These are phyloP conservation scores for Xylaria sp. DNA, from an alignment of 2,329 filamentous ascomycete species.

Conservation along the genomic window DNA sequence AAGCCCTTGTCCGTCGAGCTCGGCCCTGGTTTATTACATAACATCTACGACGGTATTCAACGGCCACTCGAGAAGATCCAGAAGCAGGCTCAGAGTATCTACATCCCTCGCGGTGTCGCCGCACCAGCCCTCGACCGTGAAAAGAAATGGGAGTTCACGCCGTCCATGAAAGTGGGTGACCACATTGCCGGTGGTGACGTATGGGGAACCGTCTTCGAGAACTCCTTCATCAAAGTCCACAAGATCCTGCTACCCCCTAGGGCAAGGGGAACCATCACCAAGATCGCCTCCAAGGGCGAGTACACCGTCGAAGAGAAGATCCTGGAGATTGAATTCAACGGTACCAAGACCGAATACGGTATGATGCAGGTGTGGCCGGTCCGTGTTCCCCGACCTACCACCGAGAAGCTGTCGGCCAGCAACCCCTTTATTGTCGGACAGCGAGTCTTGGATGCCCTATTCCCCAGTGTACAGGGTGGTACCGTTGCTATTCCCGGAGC, in stretches of 20 bases:
- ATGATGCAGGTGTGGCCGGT: conserved; percentile 99
- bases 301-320: conserved; percentile 96
- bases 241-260: conserved; percentile 92
- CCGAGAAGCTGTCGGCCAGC: conserved; percentile 89
- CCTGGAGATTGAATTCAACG: conserved; percentile 95
- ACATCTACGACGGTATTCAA: conserved; percentile 99
- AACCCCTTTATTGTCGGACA: conserved; percentile 96
- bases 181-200: conserved; percentile 97
- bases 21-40: conserved; percentile 96
- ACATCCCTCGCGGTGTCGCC: conserved; percentile 94
- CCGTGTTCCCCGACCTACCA: conserved; percentile 90
- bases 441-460: conserved; percentile 94
- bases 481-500: conserved; percentile 98
- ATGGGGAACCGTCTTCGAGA: conserved; percentile 94
- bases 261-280: conserved; percentile 90
- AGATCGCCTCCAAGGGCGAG: conserved; percentile 86
- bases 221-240: conserved; percentile 93
- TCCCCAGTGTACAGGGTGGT: conserved; percentile 95
- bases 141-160: conserved; percentile 97
- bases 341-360: conserved; percentile 90
- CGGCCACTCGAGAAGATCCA: conserved; percentile 90
- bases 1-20: conserved; percentile 98
- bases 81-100: conserved; percentile 84
- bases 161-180: conserved; percentile 91
- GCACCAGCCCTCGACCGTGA: conserved; percentile 87